Evolutionary conservation across 1,139 yeast genomes (phyloP).

Genomic region (Sugiyamaella japonica): DNA sequence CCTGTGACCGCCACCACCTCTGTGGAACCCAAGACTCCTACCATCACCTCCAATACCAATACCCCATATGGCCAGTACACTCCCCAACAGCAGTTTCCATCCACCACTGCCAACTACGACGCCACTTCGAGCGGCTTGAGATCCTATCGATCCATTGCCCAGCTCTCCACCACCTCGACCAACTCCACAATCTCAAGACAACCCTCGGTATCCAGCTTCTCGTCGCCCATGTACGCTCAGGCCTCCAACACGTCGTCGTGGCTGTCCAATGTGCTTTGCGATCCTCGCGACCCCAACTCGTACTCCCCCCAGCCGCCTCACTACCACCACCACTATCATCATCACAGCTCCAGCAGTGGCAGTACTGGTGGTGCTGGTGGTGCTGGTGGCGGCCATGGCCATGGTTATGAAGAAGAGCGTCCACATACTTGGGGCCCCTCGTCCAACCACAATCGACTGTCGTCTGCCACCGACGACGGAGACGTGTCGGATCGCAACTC

Average conservation of each 20-base stretch:
- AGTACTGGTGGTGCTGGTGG: no score
- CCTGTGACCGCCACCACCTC: slow-evolving; percentile 4
- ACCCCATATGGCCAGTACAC: not conserved
- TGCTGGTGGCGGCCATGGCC: no score
- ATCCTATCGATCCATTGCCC: slow-evolving; percentile 27
- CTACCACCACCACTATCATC: not conserved
- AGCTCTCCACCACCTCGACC: slow-evolving; percentile 21
- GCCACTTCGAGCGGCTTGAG: slow-evolving; percentile 10
- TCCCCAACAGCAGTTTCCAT: slow-evolving; percentile 7
- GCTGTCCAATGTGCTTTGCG: slow-evolving; percentile 36
- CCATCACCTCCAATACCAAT: slow-evolving; percentile 22
- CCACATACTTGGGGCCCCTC: slow-evolving; percentile 41
- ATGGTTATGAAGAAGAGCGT: slow-evolving; percentile 31
- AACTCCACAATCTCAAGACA: slow-evolving; percentile 31
- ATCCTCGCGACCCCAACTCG: slow-evolving; percentile 19
- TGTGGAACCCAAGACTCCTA: slow-evolving; percentile 21
- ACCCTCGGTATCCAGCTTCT: slow-evolving; percentile 28
- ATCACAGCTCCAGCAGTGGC: no score
- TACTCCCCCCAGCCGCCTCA: slow-evolving; percentile 15
- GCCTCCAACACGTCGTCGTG: slow-evolving; percentile 34
- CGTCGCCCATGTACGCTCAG: slow-evolving; percentile 33
- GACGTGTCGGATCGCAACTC: slow-evolving; percentile 29
- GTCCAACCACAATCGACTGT: slow-evolving; percentile 27
- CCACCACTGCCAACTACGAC: not conserved
- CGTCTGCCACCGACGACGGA: slow-evolving; percentile 32